Percentiles rank a stretch among this genome's conserved stretches.
These are phyloP conservation scores for Penicillium sp. DNA, from an alignment of 2,329 filamentous ascomycete species.

Conservation along the genomic window DNA sequence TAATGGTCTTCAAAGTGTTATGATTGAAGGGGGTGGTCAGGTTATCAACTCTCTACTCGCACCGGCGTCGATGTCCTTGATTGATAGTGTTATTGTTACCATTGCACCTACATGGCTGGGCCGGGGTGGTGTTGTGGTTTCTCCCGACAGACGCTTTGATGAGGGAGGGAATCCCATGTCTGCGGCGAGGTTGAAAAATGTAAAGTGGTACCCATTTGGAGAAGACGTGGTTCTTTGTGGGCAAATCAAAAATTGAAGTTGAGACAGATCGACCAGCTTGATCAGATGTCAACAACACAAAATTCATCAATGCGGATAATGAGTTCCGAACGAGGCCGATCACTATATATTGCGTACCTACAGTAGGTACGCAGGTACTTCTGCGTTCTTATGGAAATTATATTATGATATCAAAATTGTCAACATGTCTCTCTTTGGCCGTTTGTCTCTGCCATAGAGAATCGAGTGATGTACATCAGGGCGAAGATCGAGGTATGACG, in stretches of 20 bases:
- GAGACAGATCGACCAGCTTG: background rate
- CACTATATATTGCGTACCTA: background rate
- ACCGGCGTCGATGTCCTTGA: constrained; percentile 54
- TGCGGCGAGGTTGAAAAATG: constrained; percentile 58
- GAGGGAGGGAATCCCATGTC: constrained; percentile 59
- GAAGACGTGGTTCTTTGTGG: constrained; percentile 81
- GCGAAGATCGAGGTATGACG: constrained; percentile 5
- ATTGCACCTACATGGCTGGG: constrained; percentile 88
- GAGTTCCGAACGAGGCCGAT: background rate
- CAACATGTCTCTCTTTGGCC: background rate
- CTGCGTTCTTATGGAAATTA: background rate
- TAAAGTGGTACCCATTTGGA: constrained; percentile 75
- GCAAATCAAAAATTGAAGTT: constrained; percentile 39
- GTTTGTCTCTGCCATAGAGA: background rate
- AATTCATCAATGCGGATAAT: background rate
- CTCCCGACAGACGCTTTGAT: constrained; percentile 59
- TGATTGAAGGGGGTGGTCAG: constrained; percentile 83
- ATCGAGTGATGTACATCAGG: background rate
- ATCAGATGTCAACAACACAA: no score
- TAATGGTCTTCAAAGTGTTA: constrained; percentile 70
- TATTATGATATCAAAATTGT: background rate
- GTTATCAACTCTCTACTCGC: constrained; percentile 79
- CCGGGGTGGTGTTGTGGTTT: constrained; percentile 74
- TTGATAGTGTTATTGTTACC: constrained; percentile 80
- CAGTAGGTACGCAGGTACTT: no score